Evolutionary conservation across 768 basidiomycete genomes (phyloP).

Genomic region (Hericium rajendrae): DNA sequence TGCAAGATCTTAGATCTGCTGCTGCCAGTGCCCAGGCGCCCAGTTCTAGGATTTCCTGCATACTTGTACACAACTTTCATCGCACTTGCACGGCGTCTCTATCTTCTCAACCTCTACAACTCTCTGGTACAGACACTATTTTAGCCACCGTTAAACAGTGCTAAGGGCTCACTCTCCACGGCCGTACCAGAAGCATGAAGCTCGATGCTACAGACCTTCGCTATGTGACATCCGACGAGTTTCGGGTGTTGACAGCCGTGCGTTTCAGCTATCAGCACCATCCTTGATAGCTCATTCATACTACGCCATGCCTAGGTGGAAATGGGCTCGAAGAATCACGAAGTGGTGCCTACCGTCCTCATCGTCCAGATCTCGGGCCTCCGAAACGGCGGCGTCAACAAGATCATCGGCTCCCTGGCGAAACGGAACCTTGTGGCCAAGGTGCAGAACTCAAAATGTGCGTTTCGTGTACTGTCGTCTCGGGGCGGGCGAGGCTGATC

Average conservation of each 20-base stretch:
- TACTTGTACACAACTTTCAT: no score
- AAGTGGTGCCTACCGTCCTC: conserved; percentile 82
- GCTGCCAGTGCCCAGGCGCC: not conserved
- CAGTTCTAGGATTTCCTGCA: not conserved
- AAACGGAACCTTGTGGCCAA: conserved; percentile 86
- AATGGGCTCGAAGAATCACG: conserved; percentile 97
- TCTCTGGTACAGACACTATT: no score
- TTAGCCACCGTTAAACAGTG: not conserved
- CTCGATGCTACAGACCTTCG: conserved; percentile 90
- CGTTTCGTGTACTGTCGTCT: conserved; percentile 14
- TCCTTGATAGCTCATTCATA: not conserved
- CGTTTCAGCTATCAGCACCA: not conserved
- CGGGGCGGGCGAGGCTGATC: not conserved
- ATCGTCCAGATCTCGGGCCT: conserved; percentile 92
- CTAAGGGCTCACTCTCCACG: not conserved
- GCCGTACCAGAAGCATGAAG: conserved; percentile 49
- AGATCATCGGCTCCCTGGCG: conserved; percentile 79
- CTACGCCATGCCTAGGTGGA: conserved; percentile 53
- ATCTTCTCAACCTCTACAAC: no score
- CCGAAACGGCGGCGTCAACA: conserved; percentile 88
- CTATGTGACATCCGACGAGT: conserved; percentile 88
- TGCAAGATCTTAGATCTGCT: not conserved
- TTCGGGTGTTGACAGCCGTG: conserved; percentile 93
- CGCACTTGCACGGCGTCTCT: no score
- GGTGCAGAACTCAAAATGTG: conserved; percentile 91